Evolutionary conservation across 768 basidiomycete genomes (phyloP).

Genomic region (Lyophyllum decastes): DNA sequence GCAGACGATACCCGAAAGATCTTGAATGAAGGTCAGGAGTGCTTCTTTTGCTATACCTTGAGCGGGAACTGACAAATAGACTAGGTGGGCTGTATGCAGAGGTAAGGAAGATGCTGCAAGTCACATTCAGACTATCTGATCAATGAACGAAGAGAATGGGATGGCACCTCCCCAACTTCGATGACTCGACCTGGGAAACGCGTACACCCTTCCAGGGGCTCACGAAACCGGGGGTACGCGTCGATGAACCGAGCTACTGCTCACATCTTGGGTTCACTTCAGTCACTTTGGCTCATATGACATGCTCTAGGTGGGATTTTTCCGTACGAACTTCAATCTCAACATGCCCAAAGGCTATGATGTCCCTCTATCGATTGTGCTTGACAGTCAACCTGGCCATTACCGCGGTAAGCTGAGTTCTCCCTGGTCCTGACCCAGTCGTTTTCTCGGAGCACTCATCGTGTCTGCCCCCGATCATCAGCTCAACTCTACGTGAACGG

Average conservation of each 20-base stretch:
- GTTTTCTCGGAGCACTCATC: neutral
- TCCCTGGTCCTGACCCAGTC: neutral
- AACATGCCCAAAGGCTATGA: slow-evolving; percentile 12
- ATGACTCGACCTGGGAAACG: slow-evolving; percentile 17
- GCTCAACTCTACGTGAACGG: slow-evolving; percentile 20
- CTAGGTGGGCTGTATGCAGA: slow-evolving; percentile 19
- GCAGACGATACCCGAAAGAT: slow-evolving; percentile 18
- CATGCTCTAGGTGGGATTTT: slow-evolving; percentile 16
- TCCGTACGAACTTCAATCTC: slow-evolving; percentile 17
- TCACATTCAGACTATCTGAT: neutral
- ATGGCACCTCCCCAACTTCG: slow-evolving; percentile 18
- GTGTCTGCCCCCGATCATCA: neutral
- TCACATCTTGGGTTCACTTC: neutral
- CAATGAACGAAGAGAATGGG: slow-evolving; percentile 10
- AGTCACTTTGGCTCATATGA: neutral
- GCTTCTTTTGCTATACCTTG: neutral
- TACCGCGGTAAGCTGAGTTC: slow-evolving; percentile 10
- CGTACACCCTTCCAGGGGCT: slow-evolving; percentile 16
- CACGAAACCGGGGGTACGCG: slow-evolving; percentile 14
- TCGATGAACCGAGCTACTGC: neutral
- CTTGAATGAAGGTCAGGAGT: slow-evolving; percentile 15
- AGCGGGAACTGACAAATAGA: neutral
- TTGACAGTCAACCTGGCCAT: slow-evolving; percentile 8
- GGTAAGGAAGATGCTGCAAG: neutral
- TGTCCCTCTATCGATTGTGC: slow-evolving; percentile 13